A percentile compares a stretch with the other conserved stretches of the same genome.
phyloP scores from a whole-genome alignment of 768 basidiomycete genomes.

The Tephrocybe sp. region DNA sequence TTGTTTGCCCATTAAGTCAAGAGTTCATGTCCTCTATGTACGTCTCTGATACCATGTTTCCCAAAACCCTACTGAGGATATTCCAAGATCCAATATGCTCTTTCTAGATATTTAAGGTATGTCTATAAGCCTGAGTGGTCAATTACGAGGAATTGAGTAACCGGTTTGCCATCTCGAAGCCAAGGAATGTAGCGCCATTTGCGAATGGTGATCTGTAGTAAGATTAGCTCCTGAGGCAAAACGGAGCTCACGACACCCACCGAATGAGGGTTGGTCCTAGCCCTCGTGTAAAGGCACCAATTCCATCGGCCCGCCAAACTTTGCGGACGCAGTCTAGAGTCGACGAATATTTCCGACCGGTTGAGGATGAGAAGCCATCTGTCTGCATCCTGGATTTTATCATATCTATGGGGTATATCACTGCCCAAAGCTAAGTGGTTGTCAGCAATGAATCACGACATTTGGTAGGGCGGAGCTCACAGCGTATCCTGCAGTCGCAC shows the following conservation, averaged over 20 bases:
- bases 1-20: too few relatives aligned
- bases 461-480: conserved; percentile 41
- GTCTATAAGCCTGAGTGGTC: background rate
- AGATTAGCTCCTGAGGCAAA: background rate
- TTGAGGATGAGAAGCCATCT: conserved; percentile 76
- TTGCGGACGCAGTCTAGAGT: conserved; percentile 81
- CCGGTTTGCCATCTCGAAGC: conserved; percentile 90
- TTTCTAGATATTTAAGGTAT: background rate
- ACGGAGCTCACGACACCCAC: conserved; percentile 32
- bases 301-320: conserved; percentile 82
- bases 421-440: conserved; percentile 69
- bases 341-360: conserved; percentile 80
- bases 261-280: conserved; percentile 89
- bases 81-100: background rate
- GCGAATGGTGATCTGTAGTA: conserved; percentile 83
- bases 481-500: conserved; percentile 90
- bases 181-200: conserved; percentile 95
- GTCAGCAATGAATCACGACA: conserved; percentile 11
- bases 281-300: conserved; percentile 88
- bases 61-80: background rate
- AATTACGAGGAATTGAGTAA: conserved; percentile 42
- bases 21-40: too few relatives aligned
- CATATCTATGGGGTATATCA: conserved; percentile 96
- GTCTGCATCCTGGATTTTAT: conserved; percentile 97
- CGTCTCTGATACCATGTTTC: background rate